A percentile compares a stretch with the other conserved stretches of the same genome.
phyloP scores from a whole-genome alignment of 768 basidiomycete genomes.

The Termitomyces sp. region DNA sequence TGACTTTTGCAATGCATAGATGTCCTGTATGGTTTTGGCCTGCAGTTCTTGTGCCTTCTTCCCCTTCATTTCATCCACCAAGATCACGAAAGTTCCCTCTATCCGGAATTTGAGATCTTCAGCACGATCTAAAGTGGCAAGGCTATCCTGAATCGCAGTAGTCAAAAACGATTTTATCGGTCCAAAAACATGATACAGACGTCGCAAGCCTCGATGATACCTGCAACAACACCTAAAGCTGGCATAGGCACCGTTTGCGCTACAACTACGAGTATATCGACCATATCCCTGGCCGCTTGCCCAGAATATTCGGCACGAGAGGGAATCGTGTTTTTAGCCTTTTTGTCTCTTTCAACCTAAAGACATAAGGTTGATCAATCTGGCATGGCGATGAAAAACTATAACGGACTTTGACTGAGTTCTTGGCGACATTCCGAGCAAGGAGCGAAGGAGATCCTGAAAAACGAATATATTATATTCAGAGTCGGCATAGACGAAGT shows the following conservation, averaged over 20 bases:
- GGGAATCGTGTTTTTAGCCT: background rate
- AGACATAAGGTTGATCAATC: background rate
- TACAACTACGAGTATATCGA: slow-evolving; percentile 1
- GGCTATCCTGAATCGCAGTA: background rate
- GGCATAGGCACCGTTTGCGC: slow-evolving; percentile 5
- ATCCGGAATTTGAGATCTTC: slow-evolving; percentile 7
- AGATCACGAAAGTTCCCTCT: background rate
- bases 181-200: background rate
- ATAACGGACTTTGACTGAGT: background rate
- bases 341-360: background rate
- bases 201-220: slow-evolving; percentile 6
- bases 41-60: slow-evolving; percentile 1
- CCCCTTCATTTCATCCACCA: slow-evolving; percentile 8
- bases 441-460: background rate
- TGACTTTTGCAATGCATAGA: background rate
- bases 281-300: slow-evolving; percentile 3
- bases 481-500: background rate
- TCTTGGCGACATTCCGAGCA: background rate
- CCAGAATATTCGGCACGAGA: background rate
- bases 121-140: slow-evolving; percentile 2
- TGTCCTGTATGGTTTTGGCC: background rate
- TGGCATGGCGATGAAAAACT: background rate
- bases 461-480: background rate
- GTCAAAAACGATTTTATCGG: background rate
- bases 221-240: background rate